Conservation (phyloP, 2,329 filamentous ascomycete genomes). For the Acephala macrosclerotiorum region DNA sequence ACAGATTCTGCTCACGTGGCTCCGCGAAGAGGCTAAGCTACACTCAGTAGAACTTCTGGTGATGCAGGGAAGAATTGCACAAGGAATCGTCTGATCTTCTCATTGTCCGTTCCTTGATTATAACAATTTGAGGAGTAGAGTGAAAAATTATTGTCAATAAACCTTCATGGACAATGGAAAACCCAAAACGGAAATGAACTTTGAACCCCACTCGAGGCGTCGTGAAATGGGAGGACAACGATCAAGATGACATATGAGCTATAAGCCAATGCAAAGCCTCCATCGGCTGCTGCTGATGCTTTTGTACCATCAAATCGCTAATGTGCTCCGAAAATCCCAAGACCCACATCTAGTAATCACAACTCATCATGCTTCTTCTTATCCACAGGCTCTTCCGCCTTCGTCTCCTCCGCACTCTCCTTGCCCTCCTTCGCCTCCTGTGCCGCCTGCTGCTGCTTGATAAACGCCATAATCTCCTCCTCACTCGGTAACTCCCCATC, state of each 20-base stretch:
- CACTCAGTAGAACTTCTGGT: too few species aligned
- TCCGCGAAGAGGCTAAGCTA: too few species aligned
- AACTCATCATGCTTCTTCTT: conserved; percentile 34
- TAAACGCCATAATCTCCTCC: conserved; percentile 62
- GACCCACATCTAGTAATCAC: conserved; percentile 21
- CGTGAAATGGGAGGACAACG: background rate
- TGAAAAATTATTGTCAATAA: too few species aligned
- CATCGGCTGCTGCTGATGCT: background rate
- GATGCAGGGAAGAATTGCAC: too few species aligned
- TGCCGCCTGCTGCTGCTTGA: conserved; percentile 50
- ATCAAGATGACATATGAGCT: background rate
- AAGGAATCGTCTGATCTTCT: too few species aligned
- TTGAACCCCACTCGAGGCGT: background rate
- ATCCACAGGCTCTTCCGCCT: background rate
- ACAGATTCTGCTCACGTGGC: too few species aligned
- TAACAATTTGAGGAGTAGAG: too few species aligned
- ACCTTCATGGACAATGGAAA: too few species aligned
- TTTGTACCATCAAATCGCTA: conserved; percentile 12
- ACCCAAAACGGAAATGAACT: background rate
- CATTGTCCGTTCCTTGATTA: too few species aligned
- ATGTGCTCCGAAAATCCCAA: conserved; percentile 3
- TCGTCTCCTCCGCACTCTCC: conserved; percentile 9
- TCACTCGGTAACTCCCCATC: conserved; percentile 53
- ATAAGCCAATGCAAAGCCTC: background rate
- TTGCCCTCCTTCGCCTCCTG: conserved; percentile 19